Evolutionary conservation across 2,329 filamentous ascomycete species (phyloP).

Genomic region (Xylaria sp.): DNA sequence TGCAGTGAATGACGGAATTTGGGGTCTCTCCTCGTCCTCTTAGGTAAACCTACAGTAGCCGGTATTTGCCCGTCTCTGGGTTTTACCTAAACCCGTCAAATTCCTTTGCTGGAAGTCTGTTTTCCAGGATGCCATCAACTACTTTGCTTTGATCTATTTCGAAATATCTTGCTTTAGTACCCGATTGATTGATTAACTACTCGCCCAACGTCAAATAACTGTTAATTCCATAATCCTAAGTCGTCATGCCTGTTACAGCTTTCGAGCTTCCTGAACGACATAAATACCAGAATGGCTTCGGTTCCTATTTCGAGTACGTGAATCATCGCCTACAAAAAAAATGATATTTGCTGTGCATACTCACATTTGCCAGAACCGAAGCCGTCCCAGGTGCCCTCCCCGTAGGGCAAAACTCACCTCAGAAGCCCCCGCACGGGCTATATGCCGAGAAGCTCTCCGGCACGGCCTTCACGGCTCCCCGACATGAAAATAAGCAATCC

Average conservation of each 20-base stretch:
- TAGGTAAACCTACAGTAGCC: conserved; percentile 36
- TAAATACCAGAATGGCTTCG: conserved; percentile 75
- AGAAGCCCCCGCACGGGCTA: conserved; percentile 74
- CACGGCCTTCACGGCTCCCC: conserved; percentile 68
- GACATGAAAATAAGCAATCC: conserved; percentile 67
- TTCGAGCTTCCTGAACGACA: conserved; percentile 60
- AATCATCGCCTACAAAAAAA: no score
- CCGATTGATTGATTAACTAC: conserved; percentile 6
- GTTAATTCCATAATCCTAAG: background rate
- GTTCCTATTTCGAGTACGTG: conserved; percentile 73
- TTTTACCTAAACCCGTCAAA: conserved; percentile 2
- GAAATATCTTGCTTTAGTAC: background rate
- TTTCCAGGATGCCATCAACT: conserved; percentile 14
- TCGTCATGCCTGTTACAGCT: conserved; percentile 51
- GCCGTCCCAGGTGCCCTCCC: conserved; percentile 74
- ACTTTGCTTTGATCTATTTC: background rate
- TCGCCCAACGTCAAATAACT: background rate
- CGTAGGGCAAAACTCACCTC: conserved; percentile 75
- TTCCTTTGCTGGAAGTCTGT: background rate
- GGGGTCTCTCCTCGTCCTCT: conserved; percentile 6
- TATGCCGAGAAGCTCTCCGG: conserved; percentile 76
- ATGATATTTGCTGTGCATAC: no score
- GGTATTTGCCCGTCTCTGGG: conserved; percentile 13
- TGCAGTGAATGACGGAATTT: conserved; percentile 25
- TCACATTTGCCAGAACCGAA: conserved; percentile 57